Percentiles rank a stretch among this genome's conserved stretches.
Conservation (phyloP, 257 asterid species). For the Fraxinus anomala region DNA sequence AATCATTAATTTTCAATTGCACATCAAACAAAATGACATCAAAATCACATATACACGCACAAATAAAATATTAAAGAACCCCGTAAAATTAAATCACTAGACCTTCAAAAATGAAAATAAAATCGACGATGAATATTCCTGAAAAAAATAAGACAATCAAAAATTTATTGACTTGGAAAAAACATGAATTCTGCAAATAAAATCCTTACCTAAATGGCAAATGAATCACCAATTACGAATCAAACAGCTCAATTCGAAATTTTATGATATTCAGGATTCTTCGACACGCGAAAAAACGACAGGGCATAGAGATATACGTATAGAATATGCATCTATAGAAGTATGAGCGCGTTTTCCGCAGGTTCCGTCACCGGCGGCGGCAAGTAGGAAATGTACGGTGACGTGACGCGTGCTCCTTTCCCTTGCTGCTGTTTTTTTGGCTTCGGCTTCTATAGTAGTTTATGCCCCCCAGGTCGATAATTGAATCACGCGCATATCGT, state of each 20-base stretch:
- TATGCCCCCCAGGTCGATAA: background rate
- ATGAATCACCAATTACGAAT: slow-evolving; percentile 24
- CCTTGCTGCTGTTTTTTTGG: background rate
- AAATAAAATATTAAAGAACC: slow-evolving; percentile 2
- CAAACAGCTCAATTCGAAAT: slow-evolving; percentile 32
- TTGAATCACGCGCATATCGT: background rate
- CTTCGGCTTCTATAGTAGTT: background rate
- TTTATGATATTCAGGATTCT: background rate
- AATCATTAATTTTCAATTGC: background rate
- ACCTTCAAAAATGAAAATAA: background rate
- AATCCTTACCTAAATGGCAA: slow-evolving; percentile 33
- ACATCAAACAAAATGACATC: background rate
- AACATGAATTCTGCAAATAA: background rate
- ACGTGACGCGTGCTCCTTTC: background rate
- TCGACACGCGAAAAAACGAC: background rate
- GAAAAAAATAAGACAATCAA: too few species aligned
- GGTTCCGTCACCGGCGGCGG: slow-evolving; percentile 36
- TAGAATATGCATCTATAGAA: background rate
- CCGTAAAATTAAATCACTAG: background rate
- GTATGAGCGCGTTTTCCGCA: background rate
- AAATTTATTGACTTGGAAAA: background rate
- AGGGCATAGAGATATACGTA: background rate
- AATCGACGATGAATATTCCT: too few species aligned
- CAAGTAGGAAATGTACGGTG: background rate
- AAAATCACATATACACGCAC: background rate